A percentile compares a stretch with the other conserved stretches of the same genome.
Conservation (phyloP, 2,329 filamentous ascomycete species). For the Aspergillus sp. region DNA sequence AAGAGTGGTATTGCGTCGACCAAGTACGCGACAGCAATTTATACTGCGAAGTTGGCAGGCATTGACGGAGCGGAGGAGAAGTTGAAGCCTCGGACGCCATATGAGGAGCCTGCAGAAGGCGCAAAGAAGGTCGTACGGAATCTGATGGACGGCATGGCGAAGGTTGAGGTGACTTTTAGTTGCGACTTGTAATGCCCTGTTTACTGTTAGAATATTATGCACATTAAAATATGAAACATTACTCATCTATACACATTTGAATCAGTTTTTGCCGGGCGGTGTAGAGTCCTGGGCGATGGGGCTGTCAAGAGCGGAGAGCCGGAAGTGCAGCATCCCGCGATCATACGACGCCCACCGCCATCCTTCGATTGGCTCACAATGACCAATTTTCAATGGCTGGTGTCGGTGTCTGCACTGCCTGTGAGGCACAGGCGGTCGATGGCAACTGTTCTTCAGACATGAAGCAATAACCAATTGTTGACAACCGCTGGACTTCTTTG, state of each 20-base stretch:
- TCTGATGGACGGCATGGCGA: constrained; percentile 42
- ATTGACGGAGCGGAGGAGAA: constrained; percentile 60
- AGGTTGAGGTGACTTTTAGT: constrained; percentile 34
- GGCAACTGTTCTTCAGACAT: background rate
- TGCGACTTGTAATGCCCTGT: background rate
- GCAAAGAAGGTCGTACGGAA: constrained; percentile 45
- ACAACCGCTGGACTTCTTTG: background rate
- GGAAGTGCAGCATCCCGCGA: constrained; percentile 31
- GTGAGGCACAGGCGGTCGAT: background rate
- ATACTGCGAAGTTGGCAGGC: constrained; percentile 59
- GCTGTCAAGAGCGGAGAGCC: background rate
- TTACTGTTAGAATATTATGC: background rate
- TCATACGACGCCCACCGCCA: constrained; percentile 28
- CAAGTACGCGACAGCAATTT: constrained; percentile 67
- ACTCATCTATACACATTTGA: background rate
- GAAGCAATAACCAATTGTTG: constrained; percentile 1
- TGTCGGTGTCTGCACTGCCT: background rate
- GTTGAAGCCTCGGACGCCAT: constrained; percentile 62
- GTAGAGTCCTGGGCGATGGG: too few species aligned
- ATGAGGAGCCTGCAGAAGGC: constrained; percentile 48
- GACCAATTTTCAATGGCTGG: constrained; percentile 1
- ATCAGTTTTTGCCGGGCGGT: background rate
- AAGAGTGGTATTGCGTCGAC: constrained; percentile 66
- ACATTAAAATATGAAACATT: background rate
- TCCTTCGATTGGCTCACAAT: constrained; percentile 12